Base-by-base conservation (phyloP, 75 land plant species). In the Cunninghamia lanceolata region DNA sequence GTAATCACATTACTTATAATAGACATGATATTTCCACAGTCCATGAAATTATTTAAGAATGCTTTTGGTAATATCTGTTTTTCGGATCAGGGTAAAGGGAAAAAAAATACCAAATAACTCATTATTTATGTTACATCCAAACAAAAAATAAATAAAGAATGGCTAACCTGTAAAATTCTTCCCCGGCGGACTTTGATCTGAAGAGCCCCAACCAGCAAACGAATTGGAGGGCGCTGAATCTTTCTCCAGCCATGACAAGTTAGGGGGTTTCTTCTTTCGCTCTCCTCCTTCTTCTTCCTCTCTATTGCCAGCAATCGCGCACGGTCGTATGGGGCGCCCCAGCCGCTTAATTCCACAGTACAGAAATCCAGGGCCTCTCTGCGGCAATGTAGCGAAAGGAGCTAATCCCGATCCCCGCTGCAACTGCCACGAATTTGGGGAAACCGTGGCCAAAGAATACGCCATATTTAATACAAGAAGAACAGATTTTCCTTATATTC, bases 391-490 rank as follows among this genome's bases (percentile, higher is more conserved):
- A 4, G 84, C 39, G 21, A 83, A 83, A 53, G 84, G 63, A 83
- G 39, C 54, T 40, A 53, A 53, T 4, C 63, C 84, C 21, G 39
- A 83, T 19, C 63, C 28, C 32, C 84, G 30, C 21, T 50, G 84
- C 36, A 83, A 36, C 36, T 83, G 84, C 84, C 54, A 83, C 8
- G 84, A 83, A n/a, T 83, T 83, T 5, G 84, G 59, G 50, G 84
- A 83, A 53, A 50, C 84, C 1, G 54, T 50, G 63, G 63, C 63
- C 13, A 83, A 14, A 53, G 84, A 35, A 14, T 42, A 80, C 46
- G 46, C 82, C 82, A 80, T 80, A 8, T 42, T 43, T 42, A 25
- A 34, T 34, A 0, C 34, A 13, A 32, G n/a, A n/a, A n/a, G n/a
- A n/a, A n/a, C n/a, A 9, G 6, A 50, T 9, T 21, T 21, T 4